These are phyloP conservation scores for Beta corolliflora DNA, from an alignment of 179 eudicot genomes.

Conservation along the genomic window DNA sequence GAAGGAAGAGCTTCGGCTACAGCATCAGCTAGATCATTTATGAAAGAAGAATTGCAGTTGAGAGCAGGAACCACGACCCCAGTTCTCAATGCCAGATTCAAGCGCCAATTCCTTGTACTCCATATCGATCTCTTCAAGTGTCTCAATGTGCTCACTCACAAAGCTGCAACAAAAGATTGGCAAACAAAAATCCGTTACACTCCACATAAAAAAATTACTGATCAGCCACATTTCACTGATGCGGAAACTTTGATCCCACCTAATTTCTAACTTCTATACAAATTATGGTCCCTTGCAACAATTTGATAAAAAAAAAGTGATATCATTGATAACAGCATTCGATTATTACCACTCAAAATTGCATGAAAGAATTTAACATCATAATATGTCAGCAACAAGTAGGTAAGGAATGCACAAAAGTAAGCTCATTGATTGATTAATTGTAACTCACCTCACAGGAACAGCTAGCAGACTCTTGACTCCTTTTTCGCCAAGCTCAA, in stretches of 20 bases:
- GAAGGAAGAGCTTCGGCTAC: conserved; percentile 91
- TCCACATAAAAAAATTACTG: background rate
- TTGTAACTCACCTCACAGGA: conserved; percentile 76
- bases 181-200: too few relatives aligned
- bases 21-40: conserved; percentile 90
- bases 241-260: background rate
- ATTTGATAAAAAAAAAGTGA: background rate
- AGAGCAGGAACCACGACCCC: conserved; percentile 99
- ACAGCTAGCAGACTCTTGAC: conserved; percentile 92
- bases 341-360: background rate
- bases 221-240: conserved; percentile 6
- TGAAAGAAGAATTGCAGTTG: conserved; percentile 78
- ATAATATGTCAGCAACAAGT: background rate
- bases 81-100: conserved; percentile 84
- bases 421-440: background rate
- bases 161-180: conserved; percentile 49
- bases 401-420: background rate
- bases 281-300: background rate
- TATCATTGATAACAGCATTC: too few relatives aligned
- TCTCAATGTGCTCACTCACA: conserved; percentile 98
- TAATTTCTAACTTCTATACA: background rate
- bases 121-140: conserved; percentile 98
- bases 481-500: conserved; percentile 90
- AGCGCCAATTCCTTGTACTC: conserved; percentile 89
- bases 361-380: background rate